A percentile compares a stretch with the other conserved stretches of the same genome.
Conservation (phyloP, 2,329 filamentous ascomycete genomes). For the Talaromyces sp. region DNA sequence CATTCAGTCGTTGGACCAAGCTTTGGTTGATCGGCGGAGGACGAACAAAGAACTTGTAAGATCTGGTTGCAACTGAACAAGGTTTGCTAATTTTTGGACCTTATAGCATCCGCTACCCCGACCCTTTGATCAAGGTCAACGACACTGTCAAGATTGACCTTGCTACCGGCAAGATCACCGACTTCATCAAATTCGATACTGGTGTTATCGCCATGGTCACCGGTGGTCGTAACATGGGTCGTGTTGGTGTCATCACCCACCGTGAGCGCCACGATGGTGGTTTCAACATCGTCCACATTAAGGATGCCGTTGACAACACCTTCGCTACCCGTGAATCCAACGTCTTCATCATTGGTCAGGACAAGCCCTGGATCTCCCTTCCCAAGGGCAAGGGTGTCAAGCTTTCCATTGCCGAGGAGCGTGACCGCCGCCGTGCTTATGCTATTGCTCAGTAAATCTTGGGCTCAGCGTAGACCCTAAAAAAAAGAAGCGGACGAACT, state of each 20-base stretch:
- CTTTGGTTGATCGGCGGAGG: slow-evolving; percentile 68
- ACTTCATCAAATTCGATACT: slow-evolving; percentile 99
- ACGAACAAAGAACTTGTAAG: slow-evolving; percentile 32
- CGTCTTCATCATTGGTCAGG: slow-evolving; percentile 97
- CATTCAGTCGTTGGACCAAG: slow-evolving; percentile 99
- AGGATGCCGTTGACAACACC: slow-evolving; percentile 99
- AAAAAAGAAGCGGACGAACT: not conserved
- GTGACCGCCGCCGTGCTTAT: slow-evolving; percentile 87
- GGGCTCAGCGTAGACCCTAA: not conserved
- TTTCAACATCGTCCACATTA: slow-evolving; percentile 99
- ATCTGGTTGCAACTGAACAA: slow-evolving; percentile 21
- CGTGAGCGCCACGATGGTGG: slow-evolving; percentile 99
- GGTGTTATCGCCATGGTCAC: slow-evolving; percentile 98
- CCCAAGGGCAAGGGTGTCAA: slow-evolving; percentile 99
- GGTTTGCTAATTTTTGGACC: slow-evolving; percentile 33
- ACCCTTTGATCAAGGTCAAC: slow-evolving; percentile 98
- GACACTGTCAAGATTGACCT: slow-evolving; percentile 99
- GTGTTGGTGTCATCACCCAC: slow-evolving; percentile 99
- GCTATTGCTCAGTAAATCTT: slow-evolving; percentile 48
- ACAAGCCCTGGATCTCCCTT: slow-evolving; percentile 99
- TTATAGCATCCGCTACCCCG: slow-evolving; percentile 94
- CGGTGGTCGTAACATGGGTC: slow-evolving; percentile 99
- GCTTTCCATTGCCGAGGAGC: slow-evolving; percentile 98
- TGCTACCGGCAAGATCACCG: slow-evolving; percentile 91
- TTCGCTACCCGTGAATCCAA: slow-evolving; percentile 99